Evolutionary conservation across 1,284 basidiomycete genomes (phyloP).

Genomic region (Melampsora larici-populina): DNA sequence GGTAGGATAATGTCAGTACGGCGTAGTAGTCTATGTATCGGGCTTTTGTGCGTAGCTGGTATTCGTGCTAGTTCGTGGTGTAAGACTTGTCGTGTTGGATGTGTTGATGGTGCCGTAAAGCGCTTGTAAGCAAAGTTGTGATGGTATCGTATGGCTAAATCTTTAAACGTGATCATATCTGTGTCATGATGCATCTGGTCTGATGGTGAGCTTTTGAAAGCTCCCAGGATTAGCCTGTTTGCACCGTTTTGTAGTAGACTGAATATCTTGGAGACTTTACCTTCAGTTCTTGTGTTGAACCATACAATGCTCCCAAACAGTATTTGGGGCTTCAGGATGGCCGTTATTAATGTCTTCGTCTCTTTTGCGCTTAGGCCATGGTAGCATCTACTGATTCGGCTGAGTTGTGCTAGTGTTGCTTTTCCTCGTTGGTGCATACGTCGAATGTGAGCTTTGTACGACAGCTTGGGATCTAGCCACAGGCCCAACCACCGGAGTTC

Average conservation of each 20-base stretch:
- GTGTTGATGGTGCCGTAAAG: no score
- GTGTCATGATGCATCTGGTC: no score
- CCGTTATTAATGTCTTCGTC: not conserved
- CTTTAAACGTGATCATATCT: no score
- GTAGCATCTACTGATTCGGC: not conserved
- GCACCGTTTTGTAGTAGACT: not conserved
- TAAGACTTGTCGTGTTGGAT: no score
- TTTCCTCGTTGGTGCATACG: not conserved
- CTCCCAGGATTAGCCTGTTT: not conserved
- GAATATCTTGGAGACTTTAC: not conserved
- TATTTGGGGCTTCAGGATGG: conserved; percentile 1
- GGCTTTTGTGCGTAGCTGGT: no score
- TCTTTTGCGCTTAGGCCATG: conserved; percentile 5
- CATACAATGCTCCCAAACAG: conserved; percentile 22
- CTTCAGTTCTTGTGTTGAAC: not conserved
- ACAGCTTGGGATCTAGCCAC: not conserved
- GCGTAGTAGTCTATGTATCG: not conserved
- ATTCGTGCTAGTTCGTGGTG: no score
- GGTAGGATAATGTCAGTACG: no score
- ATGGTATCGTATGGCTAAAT: no score
- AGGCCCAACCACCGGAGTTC: conserved; percentile 2
- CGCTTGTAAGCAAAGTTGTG: no score
- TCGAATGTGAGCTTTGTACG: not conserved
- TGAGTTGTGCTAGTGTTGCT: conserved; percentile 9
- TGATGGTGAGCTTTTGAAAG: no score